A percentile compares a stretch with the other conserved stretches of the same genome.
Evolutionary conservation across 2,329 filamentous ascomycete genomes (phyloP).

Genomic region (Cadophora luteo-olivacea): DNA sequence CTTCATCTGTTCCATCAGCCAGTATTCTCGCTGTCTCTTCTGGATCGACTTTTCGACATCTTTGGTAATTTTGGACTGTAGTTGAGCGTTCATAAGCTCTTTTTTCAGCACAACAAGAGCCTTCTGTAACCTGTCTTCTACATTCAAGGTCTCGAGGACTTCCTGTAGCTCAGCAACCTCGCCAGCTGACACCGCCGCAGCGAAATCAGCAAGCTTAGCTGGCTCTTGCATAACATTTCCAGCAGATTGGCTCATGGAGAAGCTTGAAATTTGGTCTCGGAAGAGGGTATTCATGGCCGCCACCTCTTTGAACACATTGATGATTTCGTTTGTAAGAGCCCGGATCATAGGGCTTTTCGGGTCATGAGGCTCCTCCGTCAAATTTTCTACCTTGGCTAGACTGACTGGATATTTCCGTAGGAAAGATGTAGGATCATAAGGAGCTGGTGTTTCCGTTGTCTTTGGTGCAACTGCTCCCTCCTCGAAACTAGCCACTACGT

Average conservation of each 20-base stretch:
- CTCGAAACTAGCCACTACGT: slow-evolving; percentile 97
- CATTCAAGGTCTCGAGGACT: slow-evolving; percentile 84
- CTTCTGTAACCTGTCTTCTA: slow-evolving; percentile 92
- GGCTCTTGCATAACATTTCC: slow-evolving; percentile 96
- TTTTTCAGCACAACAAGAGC: slow-evolving; percentile 93
- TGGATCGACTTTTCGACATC: slow-evolving; percentile 98
- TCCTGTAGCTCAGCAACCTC: slow-evolving; percentile 93
- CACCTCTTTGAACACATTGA: slow-evolving; percentile 98
- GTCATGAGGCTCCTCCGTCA: slow-evolving; percentile 87
- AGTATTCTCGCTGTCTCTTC: slow-evolving; percentile 96
- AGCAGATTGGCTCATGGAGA: slow-evolving; percentile 92
- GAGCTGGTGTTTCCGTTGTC: slow-evolving; percentile 56
- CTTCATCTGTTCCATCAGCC: slow-evolving; percentile 99
- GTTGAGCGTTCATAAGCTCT: slow-evolving; percentile 96
- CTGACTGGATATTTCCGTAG: slow-evolving; percentile 90
- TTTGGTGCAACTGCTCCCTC: slow-evolving; percentile 71
- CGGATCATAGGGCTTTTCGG: slow-evolving; percentile 88
- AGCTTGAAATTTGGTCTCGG: slow-evolving; percentile 95
- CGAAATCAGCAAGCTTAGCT: slow-evolving; percentile 94
- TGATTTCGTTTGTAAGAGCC: slow-evolving; percentile 94
- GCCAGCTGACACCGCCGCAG: slow-evolving; percentile 93
- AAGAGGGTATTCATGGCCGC: slow-evolving; percentile 93
- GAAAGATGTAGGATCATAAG: slow-evolving; percentile 90
- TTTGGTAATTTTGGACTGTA: slow-evolving; percentile 97
- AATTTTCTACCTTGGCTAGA: slow-evolving; percentile 93